These are phyloP conservation scores for Nicotiana obtusifolia DNA, from an alignment of 257 asterid genomes.

Conservation along the genomic window DNA sequence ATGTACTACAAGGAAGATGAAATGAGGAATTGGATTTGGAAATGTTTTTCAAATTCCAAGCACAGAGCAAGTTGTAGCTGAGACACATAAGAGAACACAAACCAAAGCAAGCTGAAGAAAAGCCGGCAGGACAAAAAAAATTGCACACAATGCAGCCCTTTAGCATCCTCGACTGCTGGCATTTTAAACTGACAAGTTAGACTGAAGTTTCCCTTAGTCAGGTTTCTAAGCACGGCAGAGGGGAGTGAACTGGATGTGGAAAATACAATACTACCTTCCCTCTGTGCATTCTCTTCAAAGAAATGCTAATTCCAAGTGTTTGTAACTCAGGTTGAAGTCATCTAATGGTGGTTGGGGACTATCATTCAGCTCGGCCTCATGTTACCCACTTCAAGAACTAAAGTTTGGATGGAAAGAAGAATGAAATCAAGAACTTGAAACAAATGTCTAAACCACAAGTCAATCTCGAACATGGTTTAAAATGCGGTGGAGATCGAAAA, in stretches of 20 bases:
- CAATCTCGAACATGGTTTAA: background rate
- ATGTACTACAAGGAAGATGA: no score
- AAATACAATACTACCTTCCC: background rate
- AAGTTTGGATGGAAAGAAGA: background rate
- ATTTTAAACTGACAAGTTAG: background rate
- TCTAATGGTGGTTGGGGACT: background rate
- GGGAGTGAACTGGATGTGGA: background rate
- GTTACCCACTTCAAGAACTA: background rate
- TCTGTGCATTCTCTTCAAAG: background rate
- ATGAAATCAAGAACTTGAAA: background rate
- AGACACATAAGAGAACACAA: background rate
- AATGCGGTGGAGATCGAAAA: background rate
- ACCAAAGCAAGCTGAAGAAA: background rate
- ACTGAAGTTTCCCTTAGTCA: background rate
- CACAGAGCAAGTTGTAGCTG: background rate
- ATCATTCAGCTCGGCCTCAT: background rate
- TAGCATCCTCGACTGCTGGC: background rate
- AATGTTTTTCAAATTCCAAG: background rate
- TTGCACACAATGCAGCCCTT: background rate
- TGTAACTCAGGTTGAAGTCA: background rate
- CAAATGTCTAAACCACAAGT: background rate
- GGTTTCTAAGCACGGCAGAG: background rate
- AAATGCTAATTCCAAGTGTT: background rate
- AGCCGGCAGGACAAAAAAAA: background rate
- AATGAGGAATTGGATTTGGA: background rate